Conservation (phyloP, 352 stramenopile genomes). For the Halophytophthora polymorphica region DNA sequence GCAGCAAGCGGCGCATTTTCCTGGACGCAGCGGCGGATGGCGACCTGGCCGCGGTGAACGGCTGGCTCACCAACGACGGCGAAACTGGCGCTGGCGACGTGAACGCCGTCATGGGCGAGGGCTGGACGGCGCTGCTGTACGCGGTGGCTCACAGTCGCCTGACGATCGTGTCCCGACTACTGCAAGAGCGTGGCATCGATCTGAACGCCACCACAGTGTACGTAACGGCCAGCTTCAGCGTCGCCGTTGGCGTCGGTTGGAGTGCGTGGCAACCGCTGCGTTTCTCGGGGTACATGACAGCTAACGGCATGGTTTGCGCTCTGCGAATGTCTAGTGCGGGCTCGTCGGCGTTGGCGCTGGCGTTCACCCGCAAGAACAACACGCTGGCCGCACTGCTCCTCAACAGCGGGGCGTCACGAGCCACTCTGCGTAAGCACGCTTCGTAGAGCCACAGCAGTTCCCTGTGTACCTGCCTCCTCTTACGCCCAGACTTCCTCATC, state of each 20-base stretch:
- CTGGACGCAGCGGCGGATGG: slow-evolving; percentile 46
- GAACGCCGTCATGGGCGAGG: slow-evolving; percentile 55
- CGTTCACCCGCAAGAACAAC: slow-evolving; percentile 46
- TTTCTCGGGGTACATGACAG: not conserved
- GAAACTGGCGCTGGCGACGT: slow-evolving; percentile 25
- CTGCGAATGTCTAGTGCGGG: slow-evolving; percentile 27
- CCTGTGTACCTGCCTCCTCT: not conserved
- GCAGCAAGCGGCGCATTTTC: slow-evolving; percentile 29
- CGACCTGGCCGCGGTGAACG: slow-evolving; percentile 34
- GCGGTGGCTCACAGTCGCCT: slow-evolving; percentile 54
- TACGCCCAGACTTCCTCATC: not conserved
- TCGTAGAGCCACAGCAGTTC: too few species aligned
- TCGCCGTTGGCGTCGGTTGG: not conserved
- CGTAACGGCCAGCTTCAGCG: not conserved
- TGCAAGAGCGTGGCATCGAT: slow-evolving; percentile 33
- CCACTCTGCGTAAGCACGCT: slow-evolving; percentile 27
- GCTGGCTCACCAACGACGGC: slow-evolving; percentile 25
- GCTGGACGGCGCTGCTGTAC: slow-evolving; percentile 71
- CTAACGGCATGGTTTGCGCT: too few species aligned
- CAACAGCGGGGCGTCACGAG: slow-evolving; percentile 46
- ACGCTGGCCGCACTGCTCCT: slow-evolving; percentile 40
- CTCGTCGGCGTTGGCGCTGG: slow-evolving; percentile 56
- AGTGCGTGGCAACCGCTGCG: not conserved
- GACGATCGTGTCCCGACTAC: slow-evolving; percentile 34
- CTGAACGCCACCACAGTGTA: slow-evolving; percentile 66